Base-by-base conservation (phyloP, 163 green algal genomes). In the Coccomyxa subellipsoidea region DNA sequence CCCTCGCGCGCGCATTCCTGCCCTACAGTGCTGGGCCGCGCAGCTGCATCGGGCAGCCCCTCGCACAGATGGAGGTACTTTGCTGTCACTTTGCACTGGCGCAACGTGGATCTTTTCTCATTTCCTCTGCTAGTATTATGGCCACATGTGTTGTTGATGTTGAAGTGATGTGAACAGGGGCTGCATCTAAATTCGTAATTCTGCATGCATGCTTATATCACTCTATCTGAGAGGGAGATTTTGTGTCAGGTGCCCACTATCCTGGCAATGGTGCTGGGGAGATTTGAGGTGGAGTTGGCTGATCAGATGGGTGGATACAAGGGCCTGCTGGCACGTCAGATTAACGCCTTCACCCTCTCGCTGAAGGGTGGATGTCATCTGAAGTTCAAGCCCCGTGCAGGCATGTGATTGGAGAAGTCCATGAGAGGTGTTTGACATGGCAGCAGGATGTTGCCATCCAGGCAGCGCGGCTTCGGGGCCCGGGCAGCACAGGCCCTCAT, bases 31-130 rank as follows among this genome's bases (percentile, higher is more conserved):
- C 72, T 32, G 72, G 72, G 36, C 72, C 72, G 29, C 36, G 72
- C 36, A 53, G 37, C 76, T 80, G 76, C 39, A 38, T 80, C 2
- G 76, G 76, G 18, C 76, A 80, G 76, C 38, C 31, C 27, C 36
- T 80, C 18, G 76, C 76, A 35, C 40, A 59, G 76, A 80, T 80
- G 76, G 76, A 80, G 76, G 76, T 80, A 66, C 2, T 1, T 47
- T 77, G 8, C 4, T 77, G 21, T 7, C 40, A 9, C 32, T 31
- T 23, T 53, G n/a, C n/a, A n/a, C n/a, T n/a, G n/a, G n/a, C n/a
- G n/a, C n/a, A n/a, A n/a, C n/a, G n/a, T n/a, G n/a, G n/a, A n/a
- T n/a, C n/a, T n/a, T n/a, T n/a, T n/a, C n/a, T n/a, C n/a, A n/a
- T n/a, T n/a, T n/a, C n/a, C n/a, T n/a, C n/a, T n/a, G n/a, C n/a